These are phyloP conservation scores for Butyriboletus pseudospeciosus DNA, from an alignment of 1,284 basidiomycete species.

Conservation along the genomic window DNA sequence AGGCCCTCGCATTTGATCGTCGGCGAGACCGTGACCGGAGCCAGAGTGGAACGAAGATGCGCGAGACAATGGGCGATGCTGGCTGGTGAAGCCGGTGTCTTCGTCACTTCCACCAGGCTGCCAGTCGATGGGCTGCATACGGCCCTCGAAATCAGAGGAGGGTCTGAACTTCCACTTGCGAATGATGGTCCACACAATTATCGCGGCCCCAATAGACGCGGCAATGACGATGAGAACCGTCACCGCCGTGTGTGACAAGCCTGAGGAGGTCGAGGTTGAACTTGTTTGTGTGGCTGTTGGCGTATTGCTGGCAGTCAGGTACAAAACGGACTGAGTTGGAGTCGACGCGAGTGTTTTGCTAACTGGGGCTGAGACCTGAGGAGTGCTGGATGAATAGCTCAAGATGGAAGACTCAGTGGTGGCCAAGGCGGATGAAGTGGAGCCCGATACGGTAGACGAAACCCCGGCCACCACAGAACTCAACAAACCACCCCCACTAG, in stretches of 20 bases:
- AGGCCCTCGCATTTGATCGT: slow-evolving; percentile 34
- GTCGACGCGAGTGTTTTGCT: neutral
- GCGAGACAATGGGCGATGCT: slow-evolving; percentile 52
- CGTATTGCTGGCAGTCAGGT: slow-evolving; percentile 12
- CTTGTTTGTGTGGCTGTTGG: slow-evolving; percentile 25
- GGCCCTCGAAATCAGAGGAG: slow-evolving; percentile 74
- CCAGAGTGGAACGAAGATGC: slow-evolving; percentile 72
- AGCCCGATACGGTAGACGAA: slow-evolving; percentile 14
- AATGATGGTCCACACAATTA: slow-evolving; percentile 80
- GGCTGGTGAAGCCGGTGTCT: slow-evolving; percentile 39
- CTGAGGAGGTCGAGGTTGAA: slow-evolving; percentile 22
- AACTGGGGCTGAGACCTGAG: slow-evolving; percentile 13
- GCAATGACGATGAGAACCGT: slow-evolving; percentile 69
- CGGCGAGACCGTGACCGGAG: slow-evolving; percentile 43
- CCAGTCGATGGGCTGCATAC: slow-evolving; percentile 82
- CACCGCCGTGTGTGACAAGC: slow-evolving; percentile 59
- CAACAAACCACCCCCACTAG: slow-evolving; percentile 1
- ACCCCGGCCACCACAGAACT: slow-evolving; percentile 9
- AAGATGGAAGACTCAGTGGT: slow-evolving; percentile 16
- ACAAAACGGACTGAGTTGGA: slow-evolving; percentile 16
- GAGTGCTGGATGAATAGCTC: slow-evolving; percentile 12
- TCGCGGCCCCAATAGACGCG: slow-evolving; percentile 60
- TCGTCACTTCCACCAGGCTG: slow-evolving; percentile 58
- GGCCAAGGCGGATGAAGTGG: slow-evolving; percentile 12
- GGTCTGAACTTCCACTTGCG: slow-evolving; percentile 88